phyloP scores from a whole-genome alignment of 176 grass and related monocot species.

The Triticum aestivum region IWGSC_CS_RefSeq_v2.1 NC_057799.1:489250884-489251383 shows the following conservation, averaged over 20 bases:
- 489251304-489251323: background rate
- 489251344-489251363: background rate
- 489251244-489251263: too few relatives aligned
- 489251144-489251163: background rate
- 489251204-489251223: background rate
- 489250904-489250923: background rate
- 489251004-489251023: background rate
- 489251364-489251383: background rate
- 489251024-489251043: background rate
- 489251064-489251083: conserved; percentile 32
- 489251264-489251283: background rate
- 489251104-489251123: background rate
- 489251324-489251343: background rate
- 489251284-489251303: background rate
- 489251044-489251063: conserved; percentile 3
- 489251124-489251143: background rate
- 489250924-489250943: background rate
- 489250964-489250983: conserved; percentile 26
- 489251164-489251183: background rate
- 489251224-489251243: background rate
- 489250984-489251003: background rate
- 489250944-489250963: conserved; percentile 7
- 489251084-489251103: conserved; percentile 25
- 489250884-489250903: background rate
- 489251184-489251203: background rate